phyloP scores from a whole-genome alignment of 108 stramenopile genomes.

The Halocafeteria seosinensis region DNA sequence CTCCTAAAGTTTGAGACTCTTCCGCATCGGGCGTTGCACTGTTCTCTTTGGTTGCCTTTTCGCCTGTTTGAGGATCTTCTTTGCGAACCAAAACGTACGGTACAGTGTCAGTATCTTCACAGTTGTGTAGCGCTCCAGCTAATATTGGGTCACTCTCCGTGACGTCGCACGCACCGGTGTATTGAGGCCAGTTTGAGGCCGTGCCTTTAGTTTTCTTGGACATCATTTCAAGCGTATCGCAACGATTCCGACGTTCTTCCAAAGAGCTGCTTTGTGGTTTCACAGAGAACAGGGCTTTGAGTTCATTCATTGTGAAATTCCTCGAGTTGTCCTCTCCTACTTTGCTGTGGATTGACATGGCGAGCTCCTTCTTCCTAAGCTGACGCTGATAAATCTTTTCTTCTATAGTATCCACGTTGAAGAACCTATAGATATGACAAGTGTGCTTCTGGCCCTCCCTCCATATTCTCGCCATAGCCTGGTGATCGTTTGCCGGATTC shows the following conservation, averaged over 20 bases:
- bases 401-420: conserved; percentile 74
- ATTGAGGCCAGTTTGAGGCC: not conserved
- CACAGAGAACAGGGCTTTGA: not conserved
- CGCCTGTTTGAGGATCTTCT: no score
- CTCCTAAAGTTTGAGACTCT: no score
- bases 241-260: not conserved
- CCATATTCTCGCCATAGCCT: conserved; percentile 85
- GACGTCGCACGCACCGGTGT: not conserved
- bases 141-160: not conserved
- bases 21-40: no score
- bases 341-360: not conserved
- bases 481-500: conserved; percentile 75
- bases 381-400: conserved; percentile 32
- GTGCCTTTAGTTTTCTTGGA: not conserved
- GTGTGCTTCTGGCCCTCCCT: conserved; percentile 81
- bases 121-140: not conserved
- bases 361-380: conserved; percentile 1
- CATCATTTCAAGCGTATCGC: not conserved
- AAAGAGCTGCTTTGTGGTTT: not conserved
- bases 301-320: not conserved
- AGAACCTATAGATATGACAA: conserved; percentile 66
- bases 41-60: no score
- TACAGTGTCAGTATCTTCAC: not conserved
- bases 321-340: not conserved
- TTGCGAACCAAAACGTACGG: no score